Evolutionary conservation across 768 basidiomycete species (phyloP), one percentile per base, ranked within the genome.

Genomic region (Lactarius sp.): DNA sequence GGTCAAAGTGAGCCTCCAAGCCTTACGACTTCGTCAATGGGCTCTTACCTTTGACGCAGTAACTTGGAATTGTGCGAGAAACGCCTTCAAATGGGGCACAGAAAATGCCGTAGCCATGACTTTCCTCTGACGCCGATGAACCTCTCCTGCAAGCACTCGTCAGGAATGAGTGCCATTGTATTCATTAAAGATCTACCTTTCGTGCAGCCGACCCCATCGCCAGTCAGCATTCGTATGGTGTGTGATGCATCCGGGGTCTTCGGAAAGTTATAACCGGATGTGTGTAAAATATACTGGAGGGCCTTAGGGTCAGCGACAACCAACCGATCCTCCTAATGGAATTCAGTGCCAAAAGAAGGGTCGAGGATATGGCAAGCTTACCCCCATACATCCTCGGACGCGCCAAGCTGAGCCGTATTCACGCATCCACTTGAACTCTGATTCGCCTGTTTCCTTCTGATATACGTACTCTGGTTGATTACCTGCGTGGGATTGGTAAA

Each of bases 51-150:
- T 57, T 44, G 62, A 53, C 36, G 70, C 70, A 27, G 64, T 69
- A 6, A 56, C 52, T 27, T 70, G 69, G 52, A 75, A 75, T 9
- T 71, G 58, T 27, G 68, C 52, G 14, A 71, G 65, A 53, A 72
- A 75, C 4, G 69, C 63, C 37, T 69, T 64, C 31, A 73, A 55
- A 56, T 74, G 71, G 0, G 66, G 63, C 22, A 67, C 62, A 53
- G 66, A 63, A 65, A 74, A 74, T 12, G 70, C 73, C 10, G 73
- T 70, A 31, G 69, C 69, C 67, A 74, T 68, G 22, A 73, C 65
- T 60, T 70, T 75, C 20, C 73, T 64, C 39, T 74, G 73, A 22
- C 74, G 73, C 10, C 62, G 61, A 59, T 74, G 73, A 34, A 64
- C 64, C 34, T 58, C 52, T 14, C 68, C 73, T 62, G 31, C 4